Evolutionary conservation across 768 basidiomycete genomes (phyloP).

Genomic region (Macrolepiota dolichaula): DNA sequence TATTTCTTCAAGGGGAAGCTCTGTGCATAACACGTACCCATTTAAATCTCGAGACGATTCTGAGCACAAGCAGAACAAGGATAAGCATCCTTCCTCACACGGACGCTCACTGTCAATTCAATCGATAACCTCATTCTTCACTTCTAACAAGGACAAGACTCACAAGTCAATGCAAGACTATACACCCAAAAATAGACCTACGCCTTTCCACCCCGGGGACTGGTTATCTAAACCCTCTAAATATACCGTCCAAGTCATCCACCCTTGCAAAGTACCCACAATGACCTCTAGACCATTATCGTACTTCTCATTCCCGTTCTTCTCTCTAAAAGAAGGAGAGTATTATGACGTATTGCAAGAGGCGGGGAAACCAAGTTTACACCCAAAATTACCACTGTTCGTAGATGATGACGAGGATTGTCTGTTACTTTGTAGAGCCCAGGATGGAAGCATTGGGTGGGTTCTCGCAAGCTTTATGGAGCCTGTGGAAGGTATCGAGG

Average conservation of each 20-base stretch:
- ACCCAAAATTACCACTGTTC: slow-evolving; percentile 69
- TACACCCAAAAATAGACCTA: slow-evolving; percentile 11
- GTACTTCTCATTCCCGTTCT: slow-evolving; percentile 77
- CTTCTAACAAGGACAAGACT: no score
- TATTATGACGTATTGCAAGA: slow-evolving; percentile 69
- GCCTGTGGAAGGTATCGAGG: slow-evolving; percentile 36
- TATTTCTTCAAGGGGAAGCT: no score
- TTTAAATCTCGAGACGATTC: no score
- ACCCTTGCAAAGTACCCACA: slow-evolving; percentile 61
- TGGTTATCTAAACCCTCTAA: slow-evolving; percentile 48
- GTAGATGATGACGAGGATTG: slow-evolving; percentile 80
- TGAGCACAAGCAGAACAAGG: no score
- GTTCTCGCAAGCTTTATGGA: slow-evolving; percentile 78
- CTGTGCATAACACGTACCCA: no score
- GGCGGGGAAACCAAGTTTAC: slow-evolving; percentile 73
- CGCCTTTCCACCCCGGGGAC: slow-evolving; percentile 32
- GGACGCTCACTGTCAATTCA: no score
- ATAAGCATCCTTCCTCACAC: no score
- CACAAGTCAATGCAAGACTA: slow-evolving; percentile 6
- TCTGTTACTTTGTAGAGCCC: slow-evolving; percentile 66
- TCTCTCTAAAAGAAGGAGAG: slow-evolving; percentile 58
- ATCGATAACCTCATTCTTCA: no score
- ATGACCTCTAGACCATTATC: slow-evolving; percentile 35
- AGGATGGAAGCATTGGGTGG: slow-evolving; percentile 63
- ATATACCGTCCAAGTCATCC: slow-evolving; percentile 67